Base-by-base conservation (phyloP, 768 basidiomycete genomes). In the Epithele typhae region DNA sequence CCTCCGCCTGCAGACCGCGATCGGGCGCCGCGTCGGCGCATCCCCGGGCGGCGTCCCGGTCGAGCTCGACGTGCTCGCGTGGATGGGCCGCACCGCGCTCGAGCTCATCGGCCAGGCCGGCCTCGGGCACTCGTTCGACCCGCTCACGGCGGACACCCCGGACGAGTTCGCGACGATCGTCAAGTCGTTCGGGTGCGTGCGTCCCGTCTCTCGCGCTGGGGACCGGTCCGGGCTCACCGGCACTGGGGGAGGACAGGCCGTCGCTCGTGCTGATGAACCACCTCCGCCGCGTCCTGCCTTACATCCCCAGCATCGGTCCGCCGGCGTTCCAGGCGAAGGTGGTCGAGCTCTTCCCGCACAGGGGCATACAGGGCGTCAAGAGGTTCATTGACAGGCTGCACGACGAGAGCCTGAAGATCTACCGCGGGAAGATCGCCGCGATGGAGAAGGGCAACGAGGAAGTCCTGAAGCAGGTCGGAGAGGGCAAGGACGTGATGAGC, bases 401-500 rank as follows among this genome's bases (percentile, higher is more conserved):
- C 38, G 51, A 63, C 32, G 68, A 68, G 5, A 72, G 74, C 3
- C 49, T 54, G 25, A 57, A 59, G 3, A 75, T 79, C 35, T 59
- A 75, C 42, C 51, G 63, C 38, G 57, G 63, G 43, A 73, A 73
- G 53, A 63, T 68, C 45, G 48, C 42, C 17, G 65, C 65, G 39
- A 27, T 53, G 65, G 34, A 43, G 15, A 37, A 43, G 21, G 59
- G 52, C 21, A 38, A 68, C n/a, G 62, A 62, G 11, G 55, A 61
- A 5, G 46, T 63, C 42, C 15, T 44, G 42, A 37, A 61, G 43
- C 46, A 60, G 48, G 49, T 64, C 51, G 43, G 54, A 32, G 42
- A 65, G 57, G 66, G 56, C 14, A 77, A 72, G 46, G 76, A 79
- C 59, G 68, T 80, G 19, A 76, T 76, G 44, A 75, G 71, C 47